Evolutionary conservation across 495 filamentous ascomycete species (phyloP), one percentile per base, ranked within the genome.

Genomic region (Podospora comata): DNA sequence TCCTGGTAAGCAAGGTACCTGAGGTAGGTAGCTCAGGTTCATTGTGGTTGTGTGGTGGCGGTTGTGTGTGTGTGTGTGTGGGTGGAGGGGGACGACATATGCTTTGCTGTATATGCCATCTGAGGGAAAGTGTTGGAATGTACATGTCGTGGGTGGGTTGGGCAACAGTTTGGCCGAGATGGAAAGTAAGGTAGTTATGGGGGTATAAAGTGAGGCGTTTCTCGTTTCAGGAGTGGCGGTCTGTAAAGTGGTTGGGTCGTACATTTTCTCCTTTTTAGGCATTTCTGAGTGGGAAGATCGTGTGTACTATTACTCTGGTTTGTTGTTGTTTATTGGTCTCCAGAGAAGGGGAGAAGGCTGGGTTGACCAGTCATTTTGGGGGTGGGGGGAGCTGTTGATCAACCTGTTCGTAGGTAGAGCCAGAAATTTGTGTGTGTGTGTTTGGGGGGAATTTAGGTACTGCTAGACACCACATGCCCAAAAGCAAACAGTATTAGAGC

Each of bases 121-220:
- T 59, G 19, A 27, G 56, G 23, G 23, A 0, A 23, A 23, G 1
- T 23, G 5, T 20, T 11, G 18, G 26, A 20, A 59, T 20, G 56
- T 20, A 16, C 0, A n/a, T 20, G 56, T 20, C 7, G 56, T 20
- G 56, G 56, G 56, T 23, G 56, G 56, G 56, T 59, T 27, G 26
- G 7, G 19, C 56, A 59, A 20, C 19, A 59, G 26, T 59, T 59
- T 59, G 56, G 26, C 56, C 56, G 56, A 59, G 56, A 59, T 59
- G 19, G 19, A 57, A 15, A 57, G 23, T 23, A 23, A 23, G 23
- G 23, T 23, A 23, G 23, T 23, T 23, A 23, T 23, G 23, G 39
- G 7, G 0, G 3, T 59, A 27, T 59, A 32, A 32, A 32, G 30
- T 20, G 56, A 5, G 19, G 56, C 3, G 19, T 5, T 5, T 32